Evolutionary conservation across 108 stramenopile species (phyloP).

Genomic region (Phaeodactylum tricornutum): DNA sequence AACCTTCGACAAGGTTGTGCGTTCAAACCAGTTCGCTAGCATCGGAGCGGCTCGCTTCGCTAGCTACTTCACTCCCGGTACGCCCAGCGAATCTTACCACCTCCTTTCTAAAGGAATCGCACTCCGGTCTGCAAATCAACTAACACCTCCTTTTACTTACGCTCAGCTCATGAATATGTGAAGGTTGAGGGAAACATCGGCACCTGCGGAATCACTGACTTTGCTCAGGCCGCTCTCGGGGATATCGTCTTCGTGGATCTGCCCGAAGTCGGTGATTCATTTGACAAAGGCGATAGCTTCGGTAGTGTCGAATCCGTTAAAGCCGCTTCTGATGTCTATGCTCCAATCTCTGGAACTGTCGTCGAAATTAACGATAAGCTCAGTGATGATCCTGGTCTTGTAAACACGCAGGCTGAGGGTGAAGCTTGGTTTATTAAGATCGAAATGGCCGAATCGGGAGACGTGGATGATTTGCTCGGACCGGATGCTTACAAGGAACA

Average conservation of each 20-base stretch:
- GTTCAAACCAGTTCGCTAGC: background rate
- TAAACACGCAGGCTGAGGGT: constrained; percentile 77
- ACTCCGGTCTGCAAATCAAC: background rate
- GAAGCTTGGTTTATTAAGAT: constrained; percentile 93
- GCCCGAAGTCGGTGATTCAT: constrained; percentile 84
- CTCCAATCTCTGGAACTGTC: constrained; percentile 77
- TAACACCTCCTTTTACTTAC: background rate
- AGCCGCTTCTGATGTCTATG: constrained; percentile 96
- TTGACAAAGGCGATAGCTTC: constrained; percentile 86
- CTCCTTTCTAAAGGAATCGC: too few relatives aligned
- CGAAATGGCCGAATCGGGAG: constrained; percentile 55
- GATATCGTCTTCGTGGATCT: constrained; percentile 98
- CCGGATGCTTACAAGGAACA: constrained; percentile 42
- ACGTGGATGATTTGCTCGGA: constrained; percentile 60
- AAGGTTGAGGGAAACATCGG: constrained; percentile 87
- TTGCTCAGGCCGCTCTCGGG: constrained; percentile 90
- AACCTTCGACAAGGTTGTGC: constrained; percentile 1
- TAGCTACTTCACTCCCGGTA: constrained; percentile 2
- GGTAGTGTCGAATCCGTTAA: constrained; percentile 99
- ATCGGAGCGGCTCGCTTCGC: background rate
- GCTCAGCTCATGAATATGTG: constrained; percentile 86
- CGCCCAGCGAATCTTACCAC: too few relatives aligned
- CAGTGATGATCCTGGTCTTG: constrained; percentile 65
- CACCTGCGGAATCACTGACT: constrained; percentile 93
- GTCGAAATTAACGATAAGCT: constrained; percentile 75